Evolutionary conservation across 345 rosid species (phyloP), one percentile per base, ranked within the genome.

Genomic region (Erucastrum elatum): DNA sequence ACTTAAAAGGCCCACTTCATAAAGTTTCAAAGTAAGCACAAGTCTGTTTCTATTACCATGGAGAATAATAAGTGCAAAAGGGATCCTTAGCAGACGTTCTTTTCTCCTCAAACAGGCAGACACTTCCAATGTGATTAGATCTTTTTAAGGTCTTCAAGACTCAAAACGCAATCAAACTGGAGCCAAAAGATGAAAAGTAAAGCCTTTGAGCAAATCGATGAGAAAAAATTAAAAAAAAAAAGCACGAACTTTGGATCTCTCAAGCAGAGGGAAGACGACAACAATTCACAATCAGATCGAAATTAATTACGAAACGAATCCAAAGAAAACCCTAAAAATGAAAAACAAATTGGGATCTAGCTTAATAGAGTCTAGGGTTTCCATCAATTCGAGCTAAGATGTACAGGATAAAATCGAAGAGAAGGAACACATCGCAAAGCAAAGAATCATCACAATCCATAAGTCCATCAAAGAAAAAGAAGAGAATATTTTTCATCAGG

Each of bases 291-390:
- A 21, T 21, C 21, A 21, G 21, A 21, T 21, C 21, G 21, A 21
- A 21, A 21, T 21, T 21, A 21, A 21, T 21, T 21, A 21, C 21
- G 21, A 21, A 21, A 21, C 21, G 33, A 71, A 76, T 64, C 67
- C 16, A 26, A n/a, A 46, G 60, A 37, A 81, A 72, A 66, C 81
- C 78, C 75, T 72, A 77, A 31, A 67, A 35, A 35, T 5, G 7
- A 34, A 51, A 5, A 4, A 41, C n/a, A 81, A 71, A 8, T 62
- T 66, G 56, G 74, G 77, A 76, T 76, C 77, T 72, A 10, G 31
- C 46, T 5, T 6, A 21, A 76, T 39, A 63, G 12, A 71, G 11
- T 21, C 41, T 31, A 72, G 66, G 81, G 34, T 34, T 51, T 21
- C 69, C 46, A 72, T 74, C 71, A 37, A 63, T 64, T 64, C 17